Conservation (phyloP, 2,329 filamentous ascomycete species). For the Neospermospora avenae region DNA sequence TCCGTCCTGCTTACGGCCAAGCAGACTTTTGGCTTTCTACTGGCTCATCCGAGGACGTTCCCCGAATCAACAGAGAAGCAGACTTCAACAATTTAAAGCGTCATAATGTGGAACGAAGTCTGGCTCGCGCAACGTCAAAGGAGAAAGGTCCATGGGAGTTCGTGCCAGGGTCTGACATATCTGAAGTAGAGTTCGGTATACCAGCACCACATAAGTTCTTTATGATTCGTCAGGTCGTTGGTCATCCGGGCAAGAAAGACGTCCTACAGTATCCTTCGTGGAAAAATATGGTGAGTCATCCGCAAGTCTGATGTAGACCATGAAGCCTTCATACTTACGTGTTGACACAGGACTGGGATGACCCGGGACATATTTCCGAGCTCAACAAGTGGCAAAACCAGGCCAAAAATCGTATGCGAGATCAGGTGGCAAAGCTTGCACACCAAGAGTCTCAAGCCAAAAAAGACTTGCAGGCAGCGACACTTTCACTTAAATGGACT, state of each 20-base stretch:
- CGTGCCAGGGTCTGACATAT: conserved; percentile 4
- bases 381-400: conserved; percentile 13
- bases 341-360: conserved; percentile 7
- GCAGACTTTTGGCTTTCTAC: neutral
- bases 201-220: conserved; percentile 19
- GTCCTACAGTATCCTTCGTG: conserved; percentile 10
- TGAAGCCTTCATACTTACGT: neutral
- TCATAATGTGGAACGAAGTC: neutral
- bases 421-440: neutral
- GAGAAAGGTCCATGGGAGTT: conserved; percentile 13
- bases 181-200: neutral
- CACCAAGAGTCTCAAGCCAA: conserved; percentile 9
- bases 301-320: neutral
- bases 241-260: neutral
- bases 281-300: neutral
- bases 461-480: neutral
- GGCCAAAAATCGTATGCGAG: neutral
- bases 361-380: neutral
- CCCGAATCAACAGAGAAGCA: neutral
- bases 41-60: neutral
- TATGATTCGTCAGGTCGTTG: conserved; percentile 4
- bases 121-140: neutral
- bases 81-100: neutral
- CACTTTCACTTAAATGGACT: neutral
- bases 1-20: neutral